These are phyloP conservation scores for Alternaria postmessia DNA, from an alignment of 2,329 filamentous ascomycete species.

Conservation along the genomic window DNA sequence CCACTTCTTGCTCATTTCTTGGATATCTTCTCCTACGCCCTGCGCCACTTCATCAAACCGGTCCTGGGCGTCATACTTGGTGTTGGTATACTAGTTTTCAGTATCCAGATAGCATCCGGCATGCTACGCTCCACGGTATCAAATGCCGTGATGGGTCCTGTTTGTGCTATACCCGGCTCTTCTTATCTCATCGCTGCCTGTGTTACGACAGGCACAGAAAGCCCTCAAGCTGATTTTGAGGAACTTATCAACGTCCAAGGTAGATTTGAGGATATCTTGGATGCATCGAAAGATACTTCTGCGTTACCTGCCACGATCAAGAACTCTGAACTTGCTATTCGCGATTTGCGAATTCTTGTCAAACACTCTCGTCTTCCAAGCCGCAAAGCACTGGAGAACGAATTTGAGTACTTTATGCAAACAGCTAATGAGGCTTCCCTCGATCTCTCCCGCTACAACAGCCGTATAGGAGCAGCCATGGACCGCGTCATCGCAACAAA, in stretches of 20 bases:
- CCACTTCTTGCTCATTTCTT: constrained; percentile 59
- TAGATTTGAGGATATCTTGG: constrained; percentile 78
- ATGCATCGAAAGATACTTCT: constrained; percentile 70
- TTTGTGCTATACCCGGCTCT: constrained; percentile 74
- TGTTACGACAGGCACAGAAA: constrained; percentile 19
- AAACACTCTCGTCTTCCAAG: constrained; percentile 72
- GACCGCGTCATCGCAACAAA: constrained; percentile 79
- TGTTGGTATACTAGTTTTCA: constrained; percentile 64
- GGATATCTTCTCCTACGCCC: constrained; percentile 66
- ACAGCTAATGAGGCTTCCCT: constrained; percentile 70
- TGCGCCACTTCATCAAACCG: constrained; percentile 68
- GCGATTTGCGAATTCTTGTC: constrained; percentile 77
- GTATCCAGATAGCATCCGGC: constrained; percentile 63
- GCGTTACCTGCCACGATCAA: constrained; percentile 82
- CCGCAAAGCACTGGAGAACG: constrained; percentile 74
- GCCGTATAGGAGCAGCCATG: constrained; percentile 75
- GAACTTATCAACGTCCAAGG: constrained; percentile 76
- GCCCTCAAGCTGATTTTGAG: constrained; percentile 67
- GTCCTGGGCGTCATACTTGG: constrained; percentile 65
- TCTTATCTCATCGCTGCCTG: constrained; percentile 73
- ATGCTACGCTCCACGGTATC: constrained; percentile 70
- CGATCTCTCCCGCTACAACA: constrained; percentile 78
- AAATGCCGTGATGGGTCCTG: constrained; percentile 70
- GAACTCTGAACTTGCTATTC: constrained; percentile 74
- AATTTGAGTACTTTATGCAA: constrained; percentile 79